Evolutionary conservation across 208 protist species (phyloP).

Genomic region (Trypanosoma scelopori): DNA sequence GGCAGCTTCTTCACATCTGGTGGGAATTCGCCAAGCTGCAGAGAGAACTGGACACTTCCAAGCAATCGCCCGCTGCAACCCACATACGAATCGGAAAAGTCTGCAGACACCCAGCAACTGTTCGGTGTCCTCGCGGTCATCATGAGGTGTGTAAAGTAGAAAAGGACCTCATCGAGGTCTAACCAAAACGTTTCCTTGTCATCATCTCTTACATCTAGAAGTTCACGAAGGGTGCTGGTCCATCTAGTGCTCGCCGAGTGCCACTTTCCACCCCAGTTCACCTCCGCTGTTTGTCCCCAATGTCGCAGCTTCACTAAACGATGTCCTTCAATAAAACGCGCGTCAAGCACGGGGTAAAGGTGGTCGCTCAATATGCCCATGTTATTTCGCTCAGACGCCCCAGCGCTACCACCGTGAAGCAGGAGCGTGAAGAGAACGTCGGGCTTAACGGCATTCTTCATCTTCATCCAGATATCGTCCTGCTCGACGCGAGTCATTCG

Average conservation of each 20-base stretch:
- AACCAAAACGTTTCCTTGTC: constrained; percentile 64
- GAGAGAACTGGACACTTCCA: constrained; percentile 37
- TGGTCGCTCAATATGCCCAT: constrained; percentile 70
- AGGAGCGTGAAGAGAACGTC: constrained; percentile 52
- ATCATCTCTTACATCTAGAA: constrained; percentile 46
- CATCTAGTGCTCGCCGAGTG: constrained; percentile 42
- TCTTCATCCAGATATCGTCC: constrained; percentile 53
- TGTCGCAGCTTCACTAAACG: constrained; percentile 79
- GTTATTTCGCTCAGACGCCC: constrained; percentile 42
- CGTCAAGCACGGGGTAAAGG: constrained; percentile 79
- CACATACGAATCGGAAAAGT: constrained; percentile 34
- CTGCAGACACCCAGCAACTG: constrained; percentile 19
- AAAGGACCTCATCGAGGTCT: constrained; percentile 77
- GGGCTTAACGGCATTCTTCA: constrained; percentile 48
- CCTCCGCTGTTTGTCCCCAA: constrained; percentile 38
- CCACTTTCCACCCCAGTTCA: constrained; percentile 73
- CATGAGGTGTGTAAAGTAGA: constrained; percentile 84
- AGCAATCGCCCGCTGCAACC: constrained; percentile 5
- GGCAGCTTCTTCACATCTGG: constrained; percentile 31
- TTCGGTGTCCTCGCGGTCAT: constrained; percentile 40
- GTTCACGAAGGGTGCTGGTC: constrained; percentile 45
- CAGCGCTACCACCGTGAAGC: constrained; percentile 38
- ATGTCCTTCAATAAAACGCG: constrained; percentile 69
- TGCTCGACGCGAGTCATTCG: constrained; percentile 40
- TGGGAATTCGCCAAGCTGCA: constrained; percentile 38